Base-by-base conservation (phyloP, 192 early-diverging fungal genomes). In the Rhizophagus prolifer region DNA sequence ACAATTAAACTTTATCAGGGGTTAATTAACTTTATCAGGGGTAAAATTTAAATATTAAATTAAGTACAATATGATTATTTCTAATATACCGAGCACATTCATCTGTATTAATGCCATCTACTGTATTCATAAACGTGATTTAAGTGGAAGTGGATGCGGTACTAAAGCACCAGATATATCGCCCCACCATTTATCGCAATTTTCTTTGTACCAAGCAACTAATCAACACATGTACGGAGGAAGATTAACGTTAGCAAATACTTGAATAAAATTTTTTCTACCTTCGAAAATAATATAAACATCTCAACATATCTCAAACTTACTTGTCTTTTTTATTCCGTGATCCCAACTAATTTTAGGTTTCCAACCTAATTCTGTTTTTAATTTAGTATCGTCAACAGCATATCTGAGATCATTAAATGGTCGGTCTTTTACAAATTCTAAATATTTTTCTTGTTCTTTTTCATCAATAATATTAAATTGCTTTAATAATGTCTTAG, bases 331-430 rank as follows among this genome's bases (percentile, higher is more conserved):
- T 60, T 75, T 65, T 54, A 95, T 81, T 9, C 92, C 94, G 9
- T 85, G 85, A 38, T 88, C 84, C 70, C 92, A 95, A 1, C 47
- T 26, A 47, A 91, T 86, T 31, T 75, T 72, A 12, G 91, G 92
- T 26, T 73, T 50, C 94, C 94, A 95, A 23, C 92, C 92, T 0
- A 95, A 81, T 41, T 62, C 70, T n/a, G 85, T 38, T 38, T 38
- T 79, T n/a, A 95, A 72, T 81, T 92, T 94, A 9, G 81, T 76
- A 58, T 84, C 87, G 79, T 93, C 91, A 9, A 95, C 90, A 19
- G 92, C 90, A 74, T 95, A 95, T 14, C 92, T 83, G 63, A 60
- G 81, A 79, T 95, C 94, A 70, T 95, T 95, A 80, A 93, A 94
- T 0, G 89, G 87, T 36, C 94, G 81, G 81, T 95, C 94, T 70